Conservation (phyloP, 331 rosid species). For the Prunus yedoensis region DNA sequence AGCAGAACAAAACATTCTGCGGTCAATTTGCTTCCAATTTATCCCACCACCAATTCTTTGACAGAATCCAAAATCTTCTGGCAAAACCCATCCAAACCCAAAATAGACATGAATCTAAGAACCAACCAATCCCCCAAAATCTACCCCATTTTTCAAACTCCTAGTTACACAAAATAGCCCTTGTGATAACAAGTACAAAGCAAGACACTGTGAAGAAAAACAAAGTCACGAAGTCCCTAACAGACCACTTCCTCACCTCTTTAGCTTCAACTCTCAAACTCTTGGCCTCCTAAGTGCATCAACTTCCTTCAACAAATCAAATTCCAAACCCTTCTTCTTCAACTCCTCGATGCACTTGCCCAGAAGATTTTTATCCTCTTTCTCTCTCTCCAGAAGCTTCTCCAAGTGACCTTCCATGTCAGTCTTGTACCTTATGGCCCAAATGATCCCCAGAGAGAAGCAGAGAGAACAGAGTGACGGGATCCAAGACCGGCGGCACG, state of each 20-base stretch:
- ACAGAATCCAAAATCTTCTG: not conserved
- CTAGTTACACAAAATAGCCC: slow-evolving; percentile 54
- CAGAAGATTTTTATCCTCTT: slow-evolving; percentile 53
- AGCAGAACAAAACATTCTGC: slow-evolving; percentile 57
- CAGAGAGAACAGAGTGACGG: slow-evolving; percentile 54
- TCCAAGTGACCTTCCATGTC: slow-evolving; percentile 61
- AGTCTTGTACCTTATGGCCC: slow-evolving; percentile 69
- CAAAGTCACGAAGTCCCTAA: slow-evolving; percentile 56
- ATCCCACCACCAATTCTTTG: not conserved
- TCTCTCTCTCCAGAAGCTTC: slow-evolving; percentile 64
- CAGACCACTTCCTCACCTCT: slow-evolving; percentile 57
- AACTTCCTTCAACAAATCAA: slow-evolving; percentile 66
- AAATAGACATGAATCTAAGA: not conserved
- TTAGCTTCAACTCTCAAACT: slow-evolving; percentile 55
- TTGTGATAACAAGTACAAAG: slow-evolving; percentile 48
- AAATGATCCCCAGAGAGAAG: slow-evolving; percentile 56
- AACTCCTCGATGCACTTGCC: slow-evolving; percentile 59
- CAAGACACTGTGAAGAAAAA: slow-evolving; percentile 61
- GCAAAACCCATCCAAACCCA: not conserved
- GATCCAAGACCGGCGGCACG: slow-evolving; percentile 62
- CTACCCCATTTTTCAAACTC: not conserved
- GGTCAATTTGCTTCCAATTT: not conserved
- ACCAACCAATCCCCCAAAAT: not conserved
- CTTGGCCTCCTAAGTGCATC: slow-evolving; percentile 72
- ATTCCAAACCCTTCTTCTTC: slow-evolving; percentile 67